phyloP scores from a whole-genome alignment of 2,329 filamentous ascomycete genomes.

The Botryosphaeria dothidea region DNA sequence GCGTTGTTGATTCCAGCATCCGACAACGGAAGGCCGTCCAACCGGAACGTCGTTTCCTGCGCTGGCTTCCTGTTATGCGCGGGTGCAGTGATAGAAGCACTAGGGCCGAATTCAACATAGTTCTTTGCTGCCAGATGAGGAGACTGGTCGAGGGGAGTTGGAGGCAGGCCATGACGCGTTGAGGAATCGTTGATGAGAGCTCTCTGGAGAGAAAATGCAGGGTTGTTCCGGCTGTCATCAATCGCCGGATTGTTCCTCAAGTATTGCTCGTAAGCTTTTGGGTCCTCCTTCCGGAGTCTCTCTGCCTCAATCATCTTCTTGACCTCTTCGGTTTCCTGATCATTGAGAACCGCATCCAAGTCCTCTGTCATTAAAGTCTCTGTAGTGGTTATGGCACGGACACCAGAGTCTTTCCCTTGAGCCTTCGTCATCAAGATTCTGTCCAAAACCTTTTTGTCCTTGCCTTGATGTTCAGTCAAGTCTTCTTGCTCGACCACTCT shows the following conservation, averaged over 20 bases:
- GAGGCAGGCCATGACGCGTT: not conserved
- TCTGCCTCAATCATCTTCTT: constrained; percentile 28
- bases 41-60: not conserved
- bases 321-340: constrained; percentile 61
- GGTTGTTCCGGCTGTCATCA: not conserved
- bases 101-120: not conserved
- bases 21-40: not conserved
- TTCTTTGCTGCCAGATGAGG: not conserved
- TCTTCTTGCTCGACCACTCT: constrained; percentile 54
- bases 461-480: constrained; percentile 56
- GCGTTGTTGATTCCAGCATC: constrained; percentile 12
- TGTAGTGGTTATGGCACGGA: constrained; percentile 63
- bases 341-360: constrained; percentile 57
- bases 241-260: not conserved
- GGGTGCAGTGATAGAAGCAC: not conserved
- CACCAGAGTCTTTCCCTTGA: constrained; percentile 38
- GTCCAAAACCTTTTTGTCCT: constrained; percentile 64
- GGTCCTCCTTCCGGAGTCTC: constrained; percentile 4
- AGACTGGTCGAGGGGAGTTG: not conserved
- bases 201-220: not conserved
- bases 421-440: constrained; percentile 56
- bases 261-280: not conserved
- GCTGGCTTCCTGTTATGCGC: not conserved
- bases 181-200: not conserved
- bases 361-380: constrained; percentile 73